These are phyloP conservation scores for Pyrus communis DNA, from an alignment of 306 rosid species.

Conservation along the genomic window DNA sequence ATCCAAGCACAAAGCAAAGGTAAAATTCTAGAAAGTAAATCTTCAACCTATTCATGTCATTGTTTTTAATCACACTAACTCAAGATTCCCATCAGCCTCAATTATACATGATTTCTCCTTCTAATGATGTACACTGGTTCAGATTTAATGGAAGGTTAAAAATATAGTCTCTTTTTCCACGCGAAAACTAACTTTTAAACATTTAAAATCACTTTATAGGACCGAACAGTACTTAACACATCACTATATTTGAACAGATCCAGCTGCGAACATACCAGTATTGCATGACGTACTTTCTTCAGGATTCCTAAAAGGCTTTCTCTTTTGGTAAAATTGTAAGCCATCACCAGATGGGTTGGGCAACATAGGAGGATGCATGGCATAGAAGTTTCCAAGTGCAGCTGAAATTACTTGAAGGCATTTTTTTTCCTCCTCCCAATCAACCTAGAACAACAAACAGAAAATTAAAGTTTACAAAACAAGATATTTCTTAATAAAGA, in stretches of 20 bases:
- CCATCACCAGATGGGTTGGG: slow-evolving; percentile 86
- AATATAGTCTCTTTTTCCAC: not conserved
- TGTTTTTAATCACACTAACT: not conserved
- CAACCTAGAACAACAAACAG: slow-evolving; percentile 37
- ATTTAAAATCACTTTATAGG: not conserved
- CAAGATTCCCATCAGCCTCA: not conserved
- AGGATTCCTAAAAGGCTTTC: slow-evolving; percentile 28
- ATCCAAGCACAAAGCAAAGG: not conserved
- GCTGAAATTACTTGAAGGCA: slow-evolving; percentile 76
- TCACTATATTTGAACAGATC: not conserved
- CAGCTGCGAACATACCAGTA: slow-evolving; percentile 35
- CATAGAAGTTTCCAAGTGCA: slow-evolving; percentile 83
- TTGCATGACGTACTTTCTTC: slow-evolving; percentile 23
- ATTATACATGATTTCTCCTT: not conserved
- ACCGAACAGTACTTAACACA: not conserved
- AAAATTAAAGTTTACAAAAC: not conserved
- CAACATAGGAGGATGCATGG: slow-evolving; percentile 84
- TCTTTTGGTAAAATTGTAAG: slow-evolving; percentile 54
- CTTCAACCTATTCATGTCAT: not conserved
- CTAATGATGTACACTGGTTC: not conserved
- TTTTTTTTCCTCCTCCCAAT: slow-evolving; percentile 77
- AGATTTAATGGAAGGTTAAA: not conserved
- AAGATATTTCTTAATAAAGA: not conserved
- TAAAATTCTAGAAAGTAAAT: not conserved
- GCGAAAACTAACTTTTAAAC: not conserved